Evolutionary conservation across 2,329 filamentous ascomycete genomes (phyloP).

Genomic region (Coniochaeta sp.): DNA sequence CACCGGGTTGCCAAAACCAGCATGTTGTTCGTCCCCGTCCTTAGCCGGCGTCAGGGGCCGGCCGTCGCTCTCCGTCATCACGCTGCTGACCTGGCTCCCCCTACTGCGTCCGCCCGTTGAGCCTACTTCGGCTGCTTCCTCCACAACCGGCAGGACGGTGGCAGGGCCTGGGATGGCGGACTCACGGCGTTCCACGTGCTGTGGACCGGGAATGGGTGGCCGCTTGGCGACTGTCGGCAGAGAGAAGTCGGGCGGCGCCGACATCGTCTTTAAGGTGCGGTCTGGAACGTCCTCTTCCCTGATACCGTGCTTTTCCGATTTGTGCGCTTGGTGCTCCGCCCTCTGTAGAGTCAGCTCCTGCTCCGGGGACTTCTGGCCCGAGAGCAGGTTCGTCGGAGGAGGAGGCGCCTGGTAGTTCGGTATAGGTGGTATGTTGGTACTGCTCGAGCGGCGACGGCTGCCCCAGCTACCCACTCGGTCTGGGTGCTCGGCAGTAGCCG

Average conservation of each 20-base stretch:
- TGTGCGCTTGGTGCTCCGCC: constrained; percentile 29
- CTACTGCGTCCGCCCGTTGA: constrained; percentile 55
- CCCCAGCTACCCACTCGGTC: constrained; percentile 29
- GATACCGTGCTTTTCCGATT: constrained; percentile 22
- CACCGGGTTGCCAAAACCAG: constrained; percentile 25
- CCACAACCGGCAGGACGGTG: constrained; percentile 68
- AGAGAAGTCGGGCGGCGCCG: not conserved
- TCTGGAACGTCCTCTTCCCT: constrained; percentile 50
- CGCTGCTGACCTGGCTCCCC: constrained; percentile 33
- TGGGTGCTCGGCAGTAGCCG: constrained; percentile 31
- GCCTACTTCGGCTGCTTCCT: constrained; percentile 72
- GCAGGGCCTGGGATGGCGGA: constrained; percentile 33
- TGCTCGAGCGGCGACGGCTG: constrained; percentile 21
- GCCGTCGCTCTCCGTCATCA: constrained; percentile 18
- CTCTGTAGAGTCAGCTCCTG: constrained; percentile 31
- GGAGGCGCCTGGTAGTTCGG: constrained; percentile 38
- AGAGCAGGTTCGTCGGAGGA: constrained; percentile 22
- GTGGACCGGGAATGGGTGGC: constrained; percentile 15
- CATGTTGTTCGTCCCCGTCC: constrained; percentile 21
- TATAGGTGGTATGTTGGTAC: constrained; percentile 31
- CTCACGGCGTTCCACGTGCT: constrained; percentile 41
- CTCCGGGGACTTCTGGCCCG: constrained; percentile 25
- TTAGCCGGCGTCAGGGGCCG: constrained; percentile 37
- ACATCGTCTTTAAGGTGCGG: constrained; percentile 42
- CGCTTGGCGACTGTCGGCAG: constrained; percentile 8